Evolutionary conservation across 495 filamentous ascomycete genomes (phyloP), one percentile per base, ranked within the genome.

Genomic region (Talaromyces ruber): DNA sequence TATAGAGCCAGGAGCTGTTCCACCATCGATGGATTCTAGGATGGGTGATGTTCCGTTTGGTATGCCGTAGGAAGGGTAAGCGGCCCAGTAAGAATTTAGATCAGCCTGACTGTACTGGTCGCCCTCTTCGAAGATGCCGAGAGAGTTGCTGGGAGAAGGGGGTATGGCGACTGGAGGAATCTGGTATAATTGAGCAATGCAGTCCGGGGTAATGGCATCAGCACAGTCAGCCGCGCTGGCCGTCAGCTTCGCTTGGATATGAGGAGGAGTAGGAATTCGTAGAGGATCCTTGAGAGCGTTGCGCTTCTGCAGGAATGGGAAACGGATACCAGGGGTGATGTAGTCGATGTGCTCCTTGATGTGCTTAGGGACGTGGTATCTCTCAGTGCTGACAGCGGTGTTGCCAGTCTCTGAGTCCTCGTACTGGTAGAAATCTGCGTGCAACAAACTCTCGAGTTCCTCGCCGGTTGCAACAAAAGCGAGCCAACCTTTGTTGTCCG

Each of bases 401-500:
- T 76, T 71, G n/a, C 79, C 77, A 24, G 71, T 74, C 8, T 71
- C 66, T 16, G 60, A 32, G 62, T 86, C 81, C 34, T 78, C 71
- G 64, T 86, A 86, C 29, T 83, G 18, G 63, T 82, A 78, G 65
- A 85, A 88, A 62, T 86, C 72, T 5, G 85, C 82, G 58, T 80
- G 74, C 39, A 88, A 74, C 26, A 88, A 76, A 16, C 70, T 69
- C 66, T 87, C 84, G 1, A 81, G 72, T 63, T 85, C 82, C 6
- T 69, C 64, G 2, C 77, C 78, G 18, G 77, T 74, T 16, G 79
- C 79, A 32, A 84, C 73, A 62, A 85, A 83, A 9, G 79, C 72
- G 28, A 86, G 64, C 83, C 83, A 86, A 57, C 79, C 79, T 47
- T 78, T 73, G 14, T 77, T 79, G 30, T 69, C 68, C 1, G 81